Conservation (phyloP, 352 stramenopile species). For the Globisporangium viniferum region DNA sequence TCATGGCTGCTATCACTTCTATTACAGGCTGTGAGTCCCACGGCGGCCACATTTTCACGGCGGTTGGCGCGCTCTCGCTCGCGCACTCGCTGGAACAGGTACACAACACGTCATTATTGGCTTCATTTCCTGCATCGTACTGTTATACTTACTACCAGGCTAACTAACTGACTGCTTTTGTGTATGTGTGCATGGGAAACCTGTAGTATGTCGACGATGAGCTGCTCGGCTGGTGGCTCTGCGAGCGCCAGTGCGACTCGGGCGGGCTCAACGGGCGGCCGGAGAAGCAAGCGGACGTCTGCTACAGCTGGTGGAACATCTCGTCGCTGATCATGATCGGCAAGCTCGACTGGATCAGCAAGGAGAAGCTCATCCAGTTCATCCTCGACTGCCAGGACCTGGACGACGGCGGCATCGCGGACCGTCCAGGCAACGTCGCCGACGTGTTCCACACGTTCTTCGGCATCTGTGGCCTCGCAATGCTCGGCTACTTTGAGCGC, state of each 20-base stretch:
- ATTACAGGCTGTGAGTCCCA: conserved; percentile 95
- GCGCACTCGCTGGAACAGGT: conserved; percentile 55
- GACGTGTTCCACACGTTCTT: conserved; percentile 99
- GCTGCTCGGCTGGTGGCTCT: conserved; percentile 95
- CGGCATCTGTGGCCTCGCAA: conserved; percentile 92
- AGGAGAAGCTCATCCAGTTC: conserved; percentile 91
- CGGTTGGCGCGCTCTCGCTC: conserved; percentile 93
- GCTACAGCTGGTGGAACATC: conserved; percentile 99
- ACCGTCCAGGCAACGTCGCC: conserved; percentile 94
- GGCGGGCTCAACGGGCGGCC: conserved; percentile 94
- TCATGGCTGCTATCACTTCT: conserved; percentile 13
- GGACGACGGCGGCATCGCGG: conserved; percentile 97
- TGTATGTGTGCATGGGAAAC: no score
- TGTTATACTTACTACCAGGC: background rate
- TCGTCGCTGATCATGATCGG: conserved; percentile 94
- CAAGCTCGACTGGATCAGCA: conserved; percentile 95
- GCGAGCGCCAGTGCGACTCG: conserved; percentile 97
- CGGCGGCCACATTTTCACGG: conserved; percentile 97
- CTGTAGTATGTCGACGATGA: conserved; percentile 81
- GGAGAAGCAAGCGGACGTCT: conserved; percentile 99
- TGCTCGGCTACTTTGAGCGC: conserved; percentile 92
- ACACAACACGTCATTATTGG: background rate
- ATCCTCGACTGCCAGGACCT: conserved; percentile 96
- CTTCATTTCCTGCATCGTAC: no score
- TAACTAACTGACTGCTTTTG: no score